These are phyloP conservation scores for Exophiala alcalophila DNA, from an alignment of 2,329 filamentous ascomycete species.

Conservation along the genomic window DNA sequence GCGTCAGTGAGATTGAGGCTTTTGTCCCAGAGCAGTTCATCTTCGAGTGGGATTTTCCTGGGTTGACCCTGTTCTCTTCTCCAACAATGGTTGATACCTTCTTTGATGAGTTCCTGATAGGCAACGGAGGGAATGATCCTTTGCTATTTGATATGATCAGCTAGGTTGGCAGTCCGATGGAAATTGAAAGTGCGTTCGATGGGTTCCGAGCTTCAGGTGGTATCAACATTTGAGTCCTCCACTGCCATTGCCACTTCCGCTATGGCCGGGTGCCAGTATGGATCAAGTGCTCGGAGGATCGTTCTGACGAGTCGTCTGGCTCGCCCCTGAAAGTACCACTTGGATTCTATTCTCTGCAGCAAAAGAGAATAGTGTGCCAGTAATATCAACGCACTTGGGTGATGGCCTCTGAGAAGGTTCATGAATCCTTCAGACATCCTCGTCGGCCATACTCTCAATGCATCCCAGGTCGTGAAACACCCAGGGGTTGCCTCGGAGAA, in stretches of 20 bases:
- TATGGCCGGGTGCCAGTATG: constrained; percentile 4
- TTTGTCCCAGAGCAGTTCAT: constrained; percentile 57
- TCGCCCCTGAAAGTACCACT: constrained; percentile 41
- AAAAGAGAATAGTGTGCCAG: constrained; percentile 41
- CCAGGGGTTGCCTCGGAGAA: constrained; percentile 2
- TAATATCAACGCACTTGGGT: constrained; percentile 38
- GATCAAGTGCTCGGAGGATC: not conserved
- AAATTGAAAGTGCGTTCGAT: too few relatives aligned
- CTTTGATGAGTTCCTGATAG: constrained; percentile 45
- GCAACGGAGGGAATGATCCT: constrained; percentile 9
- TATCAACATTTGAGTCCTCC: not conserved
- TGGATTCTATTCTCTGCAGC: constrained; percentile 35
- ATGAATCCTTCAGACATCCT: constrained; percentile 36
- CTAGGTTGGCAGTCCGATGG: too few relatives aligned
- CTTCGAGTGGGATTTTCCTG: constrained; percentile 59
- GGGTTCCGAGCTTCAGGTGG: too few relatives aligned
- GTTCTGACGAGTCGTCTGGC: constrained; percentile 12
- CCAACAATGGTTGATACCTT: constrained; percentile 49
- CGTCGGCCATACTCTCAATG: constrained; percentile 38
- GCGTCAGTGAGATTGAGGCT: constrained; percentile 47
- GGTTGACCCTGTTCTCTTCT: constrained; percentile 51
- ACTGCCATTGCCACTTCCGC: not conserved
- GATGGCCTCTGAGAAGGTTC: constrained; percentile 32
- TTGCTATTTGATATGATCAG: constrained; percentile 37
- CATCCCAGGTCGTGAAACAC: constrained; percentile 32